Evolutionary conservation across 305 asterid species (phyloP), one percentile per base, ranked within the genome.

Genomic region (Fraxinus nigra): DNA sequence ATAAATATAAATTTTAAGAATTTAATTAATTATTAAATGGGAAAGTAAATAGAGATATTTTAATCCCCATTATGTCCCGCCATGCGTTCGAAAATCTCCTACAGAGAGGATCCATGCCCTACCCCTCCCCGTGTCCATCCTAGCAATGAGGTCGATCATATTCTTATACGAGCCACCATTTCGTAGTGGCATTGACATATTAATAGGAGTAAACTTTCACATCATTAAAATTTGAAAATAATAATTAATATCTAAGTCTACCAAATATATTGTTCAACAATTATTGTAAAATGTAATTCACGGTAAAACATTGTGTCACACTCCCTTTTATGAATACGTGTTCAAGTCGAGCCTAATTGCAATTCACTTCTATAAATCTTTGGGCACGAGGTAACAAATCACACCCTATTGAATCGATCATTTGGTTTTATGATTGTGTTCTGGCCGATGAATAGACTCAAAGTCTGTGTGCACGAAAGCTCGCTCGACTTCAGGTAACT

Each of bases 401-500:
- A 61, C 32, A 7, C 14, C 32, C 14, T 7, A 9, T 3, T 20
- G 32, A 61, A 61, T 22, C 26, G 37, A 67, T 67, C 37, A 67
- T 67, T 67, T 67, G 18, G 4, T 28, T 75, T 73, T 72, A 46
- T 37, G 43, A 26, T 75, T 84, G 78, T 85, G 90, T 54, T 87
- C 89, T 1, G 90, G 90, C 32, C 72, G 43, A 73, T 85, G 90
- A 77, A 85, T 83, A 14, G 80, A 84, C 87, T 87, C 90, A 67
- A 83, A 87, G 84, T 87, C 90, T 5, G 82, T 76, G 69, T 87
- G 90, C 24, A 87, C 90, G 61, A 87, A 87, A 51, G 90, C 90
- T 75, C 90, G 76, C 85, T 87, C 89, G 2, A 87, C 86, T 54
- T 87, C 89, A 4, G 84, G 83, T 56, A 85, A 86, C 43, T 81